Percentiles rank a stretch among this genome's conserved stretches.
Conservation (phyloP, 2,329 filamentous ascomycete genomes). For the Talaromyces sp. region DNA sequence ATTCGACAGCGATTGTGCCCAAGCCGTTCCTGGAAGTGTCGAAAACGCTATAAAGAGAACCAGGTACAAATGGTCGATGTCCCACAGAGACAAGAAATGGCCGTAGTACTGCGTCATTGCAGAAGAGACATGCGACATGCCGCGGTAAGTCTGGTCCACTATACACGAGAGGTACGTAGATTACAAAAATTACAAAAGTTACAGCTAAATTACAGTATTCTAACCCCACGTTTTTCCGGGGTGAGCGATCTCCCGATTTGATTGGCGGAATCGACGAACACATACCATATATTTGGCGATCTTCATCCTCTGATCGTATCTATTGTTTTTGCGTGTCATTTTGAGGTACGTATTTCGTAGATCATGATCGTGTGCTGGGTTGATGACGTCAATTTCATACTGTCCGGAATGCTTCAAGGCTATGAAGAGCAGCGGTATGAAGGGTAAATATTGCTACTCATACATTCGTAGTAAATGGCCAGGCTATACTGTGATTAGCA, state of each 20-base stretch:
- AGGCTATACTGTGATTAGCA: neutral
- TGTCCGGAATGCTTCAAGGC: neutral
- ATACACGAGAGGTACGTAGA: neutral
- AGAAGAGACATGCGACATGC: neutral
- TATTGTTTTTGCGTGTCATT: neutral
- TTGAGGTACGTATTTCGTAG: neutral
- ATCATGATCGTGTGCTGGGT: neutral
- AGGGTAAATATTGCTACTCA: neutral
- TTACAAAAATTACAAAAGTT: neutral
- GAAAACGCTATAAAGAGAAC: neutral
- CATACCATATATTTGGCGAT: conserved; percentile 1
- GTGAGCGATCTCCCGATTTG: neutral
- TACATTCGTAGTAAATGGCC: neutral
- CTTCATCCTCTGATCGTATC: neutral
- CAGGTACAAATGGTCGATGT: neutral
- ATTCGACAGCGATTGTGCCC: neutral
- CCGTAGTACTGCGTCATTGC: conserved; percentile 1
- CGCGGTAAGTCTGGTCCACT: neutral
- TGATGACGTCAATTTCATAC: neutral
- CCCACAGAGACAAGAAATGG: neutral
- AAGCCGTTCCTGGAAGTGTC: neutral
- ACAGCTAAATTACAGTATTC: neutral
- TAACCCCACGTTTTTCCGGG: conserved; percentile 1
- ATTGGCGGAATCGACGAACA: neutral
- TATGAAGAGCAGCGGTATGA: neutral